A percentile compares a stretch with the other conserved stretches of the same genome.
Conservation (phyloP, 805 yeast genomes). For the Nakazawaea laoshanensis region DNA sequence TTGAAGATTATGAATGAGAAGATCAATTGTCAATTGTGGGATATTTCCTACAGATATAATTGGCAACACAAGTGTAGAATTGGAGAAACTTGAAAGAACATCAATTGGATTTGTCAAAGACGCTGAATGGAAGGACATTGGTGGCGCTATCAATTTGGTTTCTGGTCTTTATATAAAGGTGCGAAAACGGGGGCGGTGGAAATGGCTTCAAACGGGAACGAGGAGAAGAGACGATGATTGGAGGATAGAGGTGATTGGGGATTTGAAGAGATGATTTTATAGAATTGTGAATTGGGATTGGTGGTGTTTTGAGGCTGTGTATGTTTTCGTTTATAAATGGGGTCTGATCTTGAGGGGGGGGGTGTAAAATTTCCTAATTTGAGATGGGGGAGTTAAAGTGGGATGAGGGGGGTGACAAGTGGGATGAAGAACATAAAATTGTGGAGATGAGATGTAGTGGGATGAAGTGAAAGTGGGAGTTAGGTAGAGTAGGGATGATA, state of each 20-base stretch:
- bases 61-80: constrained; percentile 57
- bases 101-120: constrained; percentile 16
- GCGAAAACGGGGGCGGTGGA: too few relatives aligned
- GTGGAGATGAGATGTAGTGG: neutral
- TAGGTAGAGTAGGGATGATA: constrained; percentile 34
- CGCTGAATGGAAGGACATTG: constrained; percentile 19
- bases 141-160: neutral
- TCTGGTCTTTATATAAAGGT: too few relatives aligned
- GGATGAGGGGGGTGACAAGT: neutral
- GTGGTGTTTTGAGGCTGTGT: too few relatives aligned
- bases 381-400: neutral
- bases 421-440: neutral
- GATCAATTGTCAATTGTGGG: constrained; percentile 75
- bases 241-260: too few relatives aligned
- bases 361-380: too few relatives aligned
- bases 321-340: too few relatives aligned
- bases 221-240: too few relatives aligned
- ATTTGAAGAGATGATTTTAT: too few relatives aligned
- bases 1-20: constrained; percentile 56
- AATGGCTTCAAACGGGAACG: too few relatives aligned
- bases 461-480: neutral
- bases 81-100: constrained; percentile 15
- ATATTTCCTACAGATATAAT: constrained; percentile 82
- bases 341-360: too few relatives aligned
- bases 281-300: too few relatives aligned